Percentiles rank a stretch among this genome's conserved stretches.
Evolutionary conservation across 345 rosid genomes (phyloP).

Genomic region (Heritiera fomes): DNA sequence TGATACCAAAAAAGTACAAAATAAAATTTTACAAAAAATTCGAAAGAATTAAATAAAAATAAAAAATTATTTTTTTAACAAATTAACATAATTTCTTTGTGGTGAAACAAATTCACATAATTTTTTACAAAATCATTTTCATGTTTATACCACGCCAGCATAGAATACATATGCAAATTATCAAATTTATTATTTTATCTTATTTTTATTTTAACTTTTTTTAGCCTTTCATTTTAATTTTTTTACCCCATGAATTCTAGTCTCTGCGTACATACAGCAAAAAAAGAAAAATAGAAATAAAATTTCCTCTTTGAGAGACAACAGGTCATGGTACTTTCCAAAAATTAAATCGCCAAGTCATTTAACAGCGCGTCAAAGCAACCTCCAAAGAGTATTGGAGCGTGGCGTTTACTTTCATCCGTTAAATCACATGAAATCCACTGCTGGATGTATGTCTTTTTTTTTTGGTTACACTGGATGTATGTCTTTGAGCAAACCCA

Average conservation of each 20-base stretch:
- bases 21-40: too few relatives aligned
- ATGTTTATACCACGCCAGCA: too few relatives aligned
- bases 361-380: neutral
- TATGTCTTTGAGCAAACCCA: constrained; percentile 83
- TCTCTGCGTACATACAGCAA: constrained; percentile 5
- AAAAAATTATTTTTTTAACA: too few relatives aligned
- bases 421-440: constrained; percentile 8
- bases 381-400: neutral
- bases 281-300: neutral
- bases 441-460: constrained; percentile 61
- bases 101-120: too few relatives aligned
- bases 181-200: too few relatives aligned
- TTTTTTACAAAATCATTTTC: too few relatives aligned
- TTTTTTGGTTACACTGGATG: too few relatives aligned
- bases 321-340: constrained; percentile 9
- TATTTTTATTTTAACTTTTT: neutral
- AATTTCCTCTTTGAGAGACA: neutral
- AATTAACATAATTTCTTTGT: too few relatives aligned
- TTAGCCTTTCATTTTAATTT: neutral
- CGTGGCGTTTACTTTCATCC: neutral
- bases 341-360: neutral
- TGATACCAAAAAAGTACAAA: too few relatives aligned
- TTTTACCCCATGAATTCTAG: neutral
- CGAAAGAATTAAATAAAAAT: too few relatives aligned
- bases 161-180: too few relatives aligned